A percentile compares a stretch with the other conserved stretches of the same genome.
Conservation (phyloP, 768 basidiomycete species). For the Pilatotrama ljubarskyi region DNA sequence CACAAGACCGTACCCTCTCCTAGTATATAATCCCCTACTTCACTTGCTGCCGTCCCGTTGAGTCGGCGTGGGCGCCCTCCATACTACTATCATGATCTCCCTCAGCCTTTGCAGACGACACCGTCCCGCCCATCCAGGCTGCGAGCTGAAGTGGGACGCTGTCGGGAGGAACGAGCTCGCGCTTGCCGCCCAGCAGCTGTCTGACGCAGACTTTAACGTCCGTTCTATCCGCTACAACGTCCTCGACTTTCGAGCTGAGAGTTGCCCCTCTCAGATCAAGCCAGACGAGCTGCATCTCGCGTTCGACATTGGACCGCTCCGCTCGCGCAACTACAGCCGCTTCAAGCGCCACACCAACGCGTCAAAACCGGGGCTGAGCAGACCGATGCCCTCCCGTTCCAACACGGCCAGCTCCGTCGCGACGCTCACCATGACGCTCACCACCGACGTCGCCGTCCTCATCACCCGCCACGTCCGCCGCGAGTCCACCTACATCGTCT, state of each 20-base stretch:
- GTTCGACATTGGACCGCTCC: constrained; percentile 14
- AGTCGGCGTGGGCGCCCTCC: not conserved
- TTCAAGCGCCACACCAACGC: constrained; percentile 1
- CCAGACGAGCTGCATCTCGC: constrained; percentile 22
- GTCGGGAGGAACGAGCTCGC: not conserved
- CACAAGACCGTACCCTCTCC: not conserved
- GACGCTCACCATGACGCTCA: constrained; percentile 12
- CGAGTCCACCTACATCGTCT: constrained; percentile 22
- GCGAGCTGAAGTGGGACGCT: constrained; percentile 2
- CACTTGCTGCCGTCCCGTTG: no score
- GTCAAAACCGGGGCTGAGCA: not conserved
- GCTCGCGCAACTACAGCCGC: constrained; percentile 11
- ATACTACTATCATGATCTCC: not conserved
- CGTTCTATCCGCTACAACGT: not conserved
- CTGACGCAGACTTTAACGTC: constrained; percentile 11
- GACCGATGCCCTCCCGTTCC: constrained; percentile 6
- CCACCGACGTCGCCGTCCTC: constrained; percentile 16
- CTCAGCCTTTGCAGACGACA: constrained; percentile 1
- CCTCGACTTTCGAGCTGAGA: no score
- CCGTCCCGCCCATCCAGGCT: constrained; percentile 3
- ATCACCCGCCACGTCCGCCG: constrained; percentile 18
- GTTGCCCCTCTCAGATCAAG: constrained; percentile 9
- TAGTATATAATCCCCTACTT: not conserved
- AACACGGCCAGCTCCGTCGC: constrained; percentile 6
- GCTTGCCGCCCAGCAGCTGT: constrained; percentile 5